Percentiles rank a stretch among this genome's conserved stretches.
phyloP scores from a whole-genome alignment of 495 filamentous ascomycete genomes.

The Hypoxylon lienhwacheense region DNA sequence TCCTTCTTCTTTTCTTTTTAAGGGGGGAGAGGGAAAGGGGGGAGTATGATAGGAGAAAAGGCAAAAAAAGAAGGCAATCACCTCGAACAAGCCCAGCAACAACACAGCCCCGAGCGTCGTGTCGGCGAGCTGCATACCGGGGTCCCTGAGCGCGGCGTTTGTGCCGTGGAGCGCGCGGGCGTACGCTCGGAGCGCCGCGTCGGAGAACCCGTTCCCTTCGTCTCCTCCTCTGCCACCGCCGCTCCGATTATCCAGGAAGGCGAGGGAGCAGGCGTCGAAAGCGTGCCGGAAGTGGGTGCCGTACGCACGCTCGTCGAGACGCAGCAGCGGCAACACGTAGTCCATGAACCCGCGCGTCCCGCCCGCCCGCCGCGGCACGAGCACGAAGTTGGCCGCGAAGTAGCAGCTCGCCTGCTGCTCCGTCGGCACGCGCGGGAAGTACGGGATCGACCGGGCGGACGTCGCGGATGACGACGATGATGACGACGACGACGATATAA shows the following conservation, averaged over 20 bases:
- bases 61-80: slow-evolving; percentile 34
- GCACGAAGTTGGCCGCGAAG: slow-evolving; percentile 60
- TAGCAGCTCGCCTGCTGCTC: slow-evolving; percentile 56
- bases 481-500: too few species aligned
- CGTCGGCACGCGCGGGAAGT: slow-evolving; percentile 42
- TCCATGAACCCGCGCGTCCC: slow-evolving; percentile 57
- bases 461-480: too few species aligned
- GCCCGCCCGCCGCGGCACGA: slow-evolving; percentile 48
- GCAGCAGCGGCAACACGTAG: slow-evolving; percentile 57
- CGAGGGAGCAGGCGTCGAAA: slow-evolving; percentile 64
- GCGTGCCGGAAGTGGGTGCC: slow-evolving; percentile 58
- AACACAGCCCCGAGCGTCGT: slow-evolving; percentile 64
- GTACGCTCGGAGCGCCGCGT: slow-evolving; percentile 48
- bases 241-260: slow-evolving; percentile 51
- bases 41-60: not conserved
- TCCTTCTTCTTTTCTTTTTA: too few species aligned
- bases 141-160: slow-evolving; percentile 55
- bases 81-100: slow-evolving; percentile 66
- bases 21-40: too few species aligned
- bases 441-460: too few species aligned
- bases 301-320: slow-evolving; percentile 50
- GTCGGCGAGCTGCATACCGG: slow-evolving; percentile 52
- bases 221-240: slow-evolving; percentile 40
- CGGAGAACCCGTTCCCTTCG: slow-evolving; percentile 37
- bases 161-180: slow-evolving; percentile 56